These are phyloP conservation scores for Phytophthora ohioensis DNA, from an alignment of 352 stramenopile species.

Conservation along the genomic window DNA sequence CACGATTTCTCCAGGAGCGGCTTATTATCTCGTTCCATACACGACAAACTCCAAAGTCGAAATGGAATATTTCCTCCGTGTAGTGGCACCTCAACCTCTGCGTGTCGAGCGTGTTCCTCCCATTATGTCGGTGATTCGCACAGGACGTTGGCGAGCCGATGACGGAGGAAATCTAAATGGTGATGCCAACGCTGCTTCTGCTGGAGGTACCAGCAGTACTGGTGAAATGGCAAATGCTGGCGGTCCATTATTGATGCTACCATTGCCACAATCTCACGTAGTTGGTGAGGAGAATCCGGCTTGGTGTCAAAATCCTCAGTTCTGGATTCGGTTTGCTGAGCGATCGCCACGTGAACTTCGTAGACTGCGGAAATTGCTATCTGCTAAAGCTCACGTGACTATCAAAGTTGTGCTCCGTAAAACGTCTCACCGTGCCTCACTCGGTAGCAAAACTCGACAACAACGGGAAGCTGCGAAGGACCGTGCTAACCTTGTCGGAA, in stretches of 20 bases:
- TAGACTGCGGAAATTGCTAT: conserved; percentile 35
- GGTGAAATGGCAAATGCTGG: conserved; percentile 74
- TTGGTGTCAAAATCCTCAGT: conserved; percentile 93
- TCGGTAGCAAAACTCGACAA: conserved; percentile 51
- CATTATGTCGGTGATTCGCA: conserved; percentile 66
- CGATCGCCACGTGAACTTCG: conserved; percentile 31
- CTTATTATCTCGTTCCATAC: conserved; percentile 89
- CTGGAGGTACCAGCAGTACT: conserved; percentile 38
- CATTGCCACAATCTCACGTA: conserved; percentile 47
- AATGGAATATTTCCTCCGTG: conserved; percentile 91
- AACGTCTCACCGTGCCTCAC: conserved; percentile 61
- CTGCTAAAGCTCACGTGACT: conserved; percentile 55
- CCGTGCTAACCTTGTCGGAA: conserved; percentile 64
- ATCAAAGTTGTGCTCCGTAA: conserved; percentile 81
- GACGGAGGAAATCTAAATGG: conserved; percentile 36
- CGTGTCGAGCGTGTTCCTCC: conserved; percentile 76
- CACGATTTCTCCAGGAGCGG: conserved; percentile 67
- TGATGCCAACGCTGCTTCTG: conserved; percentile 48
- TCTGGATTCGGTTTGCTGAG: conserved; percentile 68
- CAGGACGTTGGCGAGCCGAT: conserved; percentile 74
- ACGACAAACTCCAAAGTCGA: conserved; percentile 84
- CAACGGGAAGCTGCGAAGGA: conserved; percentile 70
- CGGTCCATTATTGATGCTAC: conserved; percentile 61
- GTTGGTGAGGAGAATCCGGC: conserved; percentile 62
- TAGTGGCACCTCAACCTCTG: conserved; percentile 83